Base-by-base conservation (phyloP, 352 stramenopile genomes). In the Phytophthora parvispora region DNA sequence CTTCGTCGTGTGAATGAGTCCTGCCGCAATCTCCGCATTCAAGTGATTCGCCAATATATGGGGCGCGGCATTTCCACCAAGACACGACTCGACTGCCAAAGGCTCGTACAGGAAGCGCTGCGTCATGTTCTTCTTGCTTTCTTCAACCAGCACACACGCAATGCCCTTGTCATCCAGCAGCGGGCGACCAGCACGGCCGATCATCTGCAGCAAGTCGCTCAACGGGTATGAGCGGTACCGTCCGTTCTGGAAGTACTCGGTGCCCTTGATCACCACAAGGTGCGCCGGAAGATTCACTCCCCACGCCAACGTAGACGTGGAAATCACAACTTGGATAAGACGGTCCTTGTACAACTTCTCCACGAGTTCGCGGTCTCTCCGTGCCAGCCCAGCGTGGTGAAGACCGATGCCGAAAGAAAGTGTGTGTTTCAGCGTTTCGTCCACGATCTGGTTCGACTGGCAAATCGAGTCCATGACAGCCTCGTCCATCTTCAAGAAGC, bases 141-240 rank as follows among this genome's bases (percentile, higher is more conserved):
- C 96, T 73, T 99, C 91, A 9, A 99, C 96, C 50, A 99, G 90
- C 18, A 99, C 97, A 72, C 98, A 98, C 16, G 98, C 98, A 32
- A 99, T 85, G 34, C 97, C 97, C 72, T 94, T 90, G 20, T 93
- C 93, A 75, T 99, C 98, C 71, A 99, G 98, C 45, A 98, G 83
- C 24, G 97, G 97, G 4, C 98, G 89, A 9, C 98, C 98, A 4
- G 98, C 98, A 54, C 98, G 85, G 13, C 98, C 98, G 84, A 99
- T 99, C 98, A 99, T 99, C 76, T 99, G 98, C n/a, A 99, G 73
- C 32, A 99, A 82, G 76, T 99, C 98, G 13, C 97, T 99, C 56
- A 99, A 87, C 29, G 97, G 95, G 70, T 99, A 99, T 68, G 99
- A 98, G 22, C 99, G 93, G 79, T 99, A 99, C 20, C 97, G 83